Percentiles rank a stretch among this genome's conserved stretches.
These are phyloP conservation scores for Didymella pinodella DNA, from an alignment of 2,329 filamentous ascomycete genomes.

Conservation along the genomic window DNA sequence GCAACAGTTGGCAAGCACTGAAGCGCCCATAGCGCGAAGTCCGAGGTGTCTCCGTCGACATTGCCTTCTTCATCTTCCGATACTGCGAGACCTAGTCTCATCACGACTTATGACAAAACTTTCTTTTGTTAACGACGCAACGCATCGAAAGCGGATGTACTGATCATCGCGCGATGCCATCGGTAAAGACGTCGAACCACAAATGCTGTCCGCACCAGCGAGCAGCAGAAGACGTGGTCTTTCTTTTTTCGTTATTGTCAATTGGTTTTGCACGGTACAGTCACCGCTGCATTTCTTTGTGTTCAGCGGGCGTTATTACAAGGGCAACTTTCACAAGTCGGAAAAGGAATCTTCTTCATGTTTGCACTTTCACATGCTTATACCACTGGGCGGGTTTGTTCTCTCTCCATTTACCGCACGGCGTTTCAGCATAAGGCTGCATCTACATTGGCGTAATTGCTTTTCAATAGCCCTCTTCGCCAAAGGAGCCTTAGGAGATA, in stretches of 20 bases:
- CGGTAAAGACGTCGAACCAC: slow-evolving; percentile 3
- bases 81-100: slow-evolving; percentile 10
- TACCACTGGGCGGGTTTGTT: slow-evolving; percentile 32
- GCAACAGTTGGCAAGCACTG: slow-evolving; percentile 31
- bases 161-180: slow-evolving; percentile 6
- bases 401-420: slow-evolving; percentile 22
- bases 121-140: slow-evolving; percentile 29
- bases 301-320: slow-evolving; percentile 40
- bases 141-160: slow-evolving; percentile 19
- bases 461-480: slow-evolving; percentile 23
- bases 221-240: slow-evolving; percentile 8
- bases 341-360: slow-evolving; percentile 31
- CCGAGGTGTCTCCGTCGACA: neutral
- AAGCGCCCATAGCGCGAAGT: slow-evolving; percentile 1
- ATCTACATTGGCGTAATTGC: slow-evolving; percentile 29
- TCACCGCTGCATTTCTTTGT: slow-evolving; percentile 8
- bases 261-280: slow-evolving; percentile 1
- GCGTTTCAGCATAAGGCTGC: slow-evolving; percentile 33
- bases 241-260: slow-evolving; percentile 15
- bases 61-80: neutral
- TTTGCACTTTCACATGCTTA: slow-evolving; percentile 28
- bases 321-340: slow-evolving; percentile 35
- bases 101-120: slow-evolving; percentile 31
- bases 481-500: neutral
- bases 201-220: neutral